Percentiles rank a stretch among this genome's conserved stretches.
These are phyloP conservation scores for Leucocoprinus leucothites DNA, from an alignment of 768 basidiomycete species.

Conservation along the genomic window DNA sequence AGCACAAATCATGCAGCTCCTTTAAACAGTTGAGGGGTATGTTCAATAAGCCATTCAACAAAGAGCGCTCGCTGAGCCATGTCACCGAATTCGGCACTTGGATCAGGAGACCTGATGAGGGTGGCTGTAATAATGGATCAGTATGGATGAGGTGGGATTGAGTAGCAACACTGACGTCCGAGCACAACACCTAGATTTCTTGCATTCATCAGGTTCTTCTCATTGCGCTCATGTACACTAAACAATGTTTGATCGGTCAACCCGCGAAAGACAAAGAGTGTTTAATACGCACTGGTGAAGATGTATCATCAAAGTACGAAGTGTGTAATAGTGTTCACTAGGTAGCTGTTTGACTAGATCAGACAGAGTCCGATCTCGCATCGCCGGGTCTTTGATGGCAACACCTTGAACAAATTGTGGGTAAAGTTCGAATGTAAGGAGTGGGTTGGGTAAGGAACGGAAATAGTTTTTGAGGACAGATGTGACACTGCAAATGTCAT, in stretches of 20 bases:
- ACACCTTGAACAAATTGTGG: constrained; percentile 84
- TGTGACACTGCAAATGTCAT: constrained; percentile 95
- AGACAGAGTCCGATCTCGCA: constrained; percentile 58
- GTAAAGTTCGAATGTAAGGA: constrained; percentile 88
- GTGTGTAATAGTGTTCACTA: constrained; percentile 82
- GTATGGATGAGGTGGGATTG: constrained; percentile 1
- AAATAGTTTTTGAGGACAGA: constrained; percentile 97
- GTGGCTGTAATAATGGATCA: constrained; percentile 61
- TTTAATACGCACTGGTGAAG: constrained; percentile 67
- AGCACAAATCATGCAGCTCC: constrained; percentile 17
- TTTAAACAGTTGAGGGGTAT: constrained; percentile 60
- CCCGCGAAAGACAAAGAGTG: neutral
- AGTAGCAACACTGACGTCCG: constrained; percentile 70
- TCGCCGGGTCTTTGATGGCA: constrained; percentile 56
- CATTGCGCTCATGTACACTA: constrained; percentile 61
- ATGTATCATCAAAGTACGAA: constrained; percentile 82
- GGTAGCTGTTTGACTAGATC: constrained; percentile 79
- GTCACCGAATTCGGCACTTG: constrained; percentile 88
- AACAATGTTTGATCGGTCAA: constrained; percentile 22
- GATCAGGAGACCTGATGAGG: constrained; percentile 86
- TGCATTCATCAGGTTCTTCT: constrained; percentile 89
- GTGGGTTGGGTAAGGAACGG: constrained; percentile 85
- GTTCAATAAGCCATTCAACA: constrained; percentile 93
- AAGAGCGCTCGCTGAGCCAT: constrained; percentile 96
- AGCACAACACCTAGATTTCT: constrained; percentile 97